A percentile compares a stretch with the other conserved stretches of the same genome.
Evolutionary conservation across 257 asterid genomes (phyloP).

Genomic region (Solanum rostratum): DNA sequence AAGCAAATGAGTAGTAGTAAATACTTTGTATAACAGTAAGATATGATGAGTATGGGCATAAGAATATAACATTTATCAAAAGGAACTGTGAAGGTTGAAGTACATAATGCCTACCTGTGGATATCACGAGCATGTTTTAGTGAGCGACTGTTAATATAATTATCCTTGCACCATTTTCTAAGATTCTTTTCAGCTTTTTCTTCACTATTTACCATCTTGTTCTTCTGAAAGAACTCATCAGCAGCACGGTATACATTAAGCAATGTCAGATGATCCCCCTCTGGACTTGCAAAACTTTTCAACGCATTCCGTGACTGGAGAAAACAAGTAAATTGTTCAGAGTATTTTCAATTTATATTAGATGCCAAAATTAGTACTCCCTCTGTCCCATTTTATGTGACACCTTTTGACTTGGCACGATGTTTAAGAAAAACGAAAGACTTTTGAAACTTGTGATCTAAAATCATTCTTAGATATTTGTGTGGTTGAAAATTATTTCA

Average conservation of each 20-base stretch:
- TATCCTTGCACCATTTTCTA: slow-evolving; percentile 92
- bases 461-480: too few relatives aligned
- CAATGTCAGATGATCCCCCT: slow-evolving; percentile 92
- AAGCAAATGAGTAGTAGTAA: background rate
- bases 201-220: slow-evolving; percentile 25
- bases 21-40: background rate
- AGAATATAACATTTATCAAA: background rate
- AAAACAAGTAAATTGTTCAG: slow-evolving; percentile 5
- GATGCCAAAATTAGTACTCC: background rate
- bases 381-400: too few relatives aligned
- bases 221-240: slow-evolving; percentile 61
- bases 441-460: too few relatives aligned
- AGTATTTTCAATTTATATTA: slow-evolving; percentile 3
- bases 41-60: background rate
- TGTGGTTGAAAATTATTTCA: too few relatives aligned
- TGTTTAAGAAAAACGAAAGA: too few relatives aligned
- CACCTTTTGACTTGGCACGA: too few relatives aligned
- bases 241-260: slow-evolving; percentile 71
- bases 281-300: slow-evolving; percentile 69
- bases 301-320: slow-evolving; percentile 67
- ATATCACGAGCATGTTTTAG: slow-evolving; percentile 83
- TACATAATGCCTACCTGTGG: slow-evolving; percentile 51
- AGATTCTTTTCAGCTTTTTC: slow-evolving; percentile 78
- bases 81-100: background rate
- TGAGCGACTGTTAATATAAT: slow-evolving; percentile 82